These are phyloP conservation scores for Claviceps digitariae DNA, from an alignment of 2,329 filamentous ascomycete species.

Conservation along the genomic window DNA sequence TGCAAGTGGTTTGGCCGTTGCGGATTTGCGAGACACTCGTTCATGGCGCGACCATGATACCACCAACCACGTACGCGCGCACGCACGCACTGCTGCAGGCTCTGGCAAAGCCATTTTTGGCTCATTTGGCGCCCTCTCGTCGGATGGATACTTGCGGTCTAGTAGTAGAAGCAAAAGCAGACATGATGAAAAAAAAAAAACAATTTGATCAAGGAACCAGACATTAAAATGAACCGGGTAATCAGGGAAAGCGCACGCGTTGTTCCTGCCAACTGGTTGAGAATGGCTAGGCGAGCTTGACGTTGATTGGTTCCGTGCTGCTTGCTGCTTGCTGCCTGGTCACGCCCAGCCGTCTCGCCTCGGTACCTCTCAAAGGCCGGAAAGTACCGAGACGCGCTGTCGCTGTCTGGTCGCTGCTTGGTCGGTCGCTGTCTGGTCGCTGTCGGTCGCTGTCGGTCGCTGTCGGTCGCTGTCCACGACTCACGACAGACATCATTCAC, in stretches of 20 bases:
- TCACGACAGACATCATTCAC: not conserved
- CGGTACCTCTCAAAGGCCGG: not conserved
- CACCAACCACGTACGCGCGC: too few species aligned
- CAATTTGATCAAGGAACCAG: too few species aligned
- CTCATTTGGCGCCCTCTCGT: not conserved
- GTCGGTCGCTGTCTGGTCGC: too few species aligned
- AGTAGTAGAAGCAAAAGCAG: too few species aligned
- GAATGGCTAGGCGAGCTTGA: not conserved
- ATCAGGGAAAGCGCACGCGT: not conserved
- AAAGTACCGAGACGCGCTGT: not conserved
- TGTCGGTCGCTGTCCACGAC: not conserved
- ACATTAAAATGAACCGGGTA: too few species aligned
- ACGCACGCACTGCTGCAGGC: not conserved
- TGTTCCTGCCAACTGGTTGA: not conserved
- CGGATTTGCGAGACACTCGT: not conserved
- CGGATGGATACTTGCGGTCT: not conserved
- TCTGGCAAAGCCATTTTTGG: not conserved
- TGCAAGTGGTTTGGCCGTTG: not conserved
- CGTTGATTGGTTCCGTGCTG: not conserved
- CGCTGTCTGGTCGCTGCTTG: too few species aligned
- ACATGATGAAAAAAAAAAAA: too few species aligned
- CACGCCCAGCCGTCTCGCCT: too few species aligned
- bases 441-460: too few species aligned
- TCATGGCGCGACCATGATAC: not conserved
- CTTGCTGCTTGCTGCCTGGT: not conserved